Base-by-base conservation (phyloP, 495 filamentous ascomycete genomes). In the Neurospora africana region DNA sequence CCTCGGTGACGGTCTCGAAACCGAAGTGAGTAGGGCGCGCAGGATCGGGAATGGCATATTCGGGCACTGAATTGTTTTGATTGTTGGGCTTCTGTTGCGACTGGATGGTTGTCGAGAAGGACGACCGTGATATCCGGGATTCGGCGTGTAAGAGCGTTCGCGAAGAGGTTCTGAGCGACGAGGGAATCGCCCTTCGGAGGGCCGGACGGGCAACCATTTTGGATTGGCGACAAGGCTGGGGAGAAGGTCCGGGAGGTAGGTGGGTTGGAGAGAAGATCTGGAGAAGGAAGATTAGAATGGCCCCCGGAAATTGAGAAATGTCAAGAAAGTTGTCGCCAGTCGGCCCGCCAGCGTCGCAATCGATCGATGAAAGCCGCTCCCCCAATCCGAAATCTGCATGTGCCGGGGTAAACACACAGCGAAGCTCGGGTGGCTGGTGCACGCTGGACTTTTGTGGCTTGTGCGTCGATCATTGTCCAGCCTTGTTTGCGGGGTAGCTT, bases 11-110 rank as follows among this genome's bases (percentile, higher is more conserved):
- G 67, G 92, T 94, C 78, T 93, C 89, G 80, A 94, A 99, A 38
- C 95, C 95, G 78, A 99, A 99, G 82, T 98, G 93, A 39, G 95
- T 99, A 70, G 91, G 93, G 76, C 85, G 81, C 21, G 89, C 86
- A 71, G 87, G 81, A 74, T 76, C 84, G 76, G 79, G 77, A 69
- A 82, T 76, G 76, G 78, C 78, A 76, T 79, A 77, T 43, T 77
- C 74, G 72, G 77, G 74, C 17, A 67, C 73, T 36, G 73, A 19
- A 7, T 75, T 30, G 47, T 58, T 72, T 58, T 72, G 83, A n/a
- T 71, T 19, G 36, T 69, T 72, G 37, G 44, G 44, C 5, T 53
- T 53, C 21, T 71, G 69, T 47, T 47, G 39, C 47, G 68, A 71
- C 35, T 71, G 53, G 69, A 74, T 23, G 27, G 78, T 69, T 5